Base-by-base conservation (phyloP, 2,329 filamentous ascomycete species). In the Penicillium sp. region DNA sequence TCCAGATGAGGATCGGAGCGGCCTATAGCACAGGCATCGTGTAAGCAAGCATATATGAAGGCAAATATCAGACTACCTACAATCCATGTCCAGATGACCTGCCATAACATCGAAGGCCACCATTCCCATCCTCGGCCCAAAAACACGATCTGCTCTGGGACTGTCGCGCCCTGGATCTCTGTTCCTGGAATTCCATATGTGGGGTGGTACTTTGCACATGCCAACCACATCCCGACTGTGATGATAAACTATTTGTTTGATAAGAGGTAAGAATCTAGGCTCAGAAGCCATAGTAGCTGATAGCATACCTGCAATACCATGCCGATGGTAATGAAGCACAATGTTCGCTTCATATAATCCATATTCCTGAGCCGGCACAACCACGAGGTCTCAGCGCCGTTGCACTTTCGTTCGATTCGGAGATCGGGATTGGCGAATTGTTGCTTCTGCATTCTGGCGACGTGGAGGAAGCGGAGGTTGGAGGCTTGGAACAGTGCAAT, bases 401-500 rank as follows among this genome's bases (percentile, higher is more conserved):
- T 42, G 38, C 43, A 38, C 5, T 32, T 22, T 34, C 29, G 24
- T 16, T 24, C 16, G 13, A 31, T 36, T 36, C 21, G 47, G 4
- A 32, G 9, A 2, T 50, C 44, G 6, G 46, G 42, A 29, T 36
- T 16, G 8, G 31, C n/a, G 39, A 44, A 50, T 36, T 36, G 34
- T 21, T 50, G 48, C 22, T 48, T 55, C 43, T 55, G 53, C 38
- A 46, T 50, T 27, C 39, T 47, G 29, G 53, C 36, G 21, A 55
- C 31, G 31, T 55, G 53, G 27, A 55, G 43, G 21, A 55, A 55
- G 7, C 53, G 53, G 8, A 55, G 29, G 32, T 55, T 55, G 11
- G 53, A 55, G 7, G 53, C 47, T 40, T 55, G 53, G 16, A 55
- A 55, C 4, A 55, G 43, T 4, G 53, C 53, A 39, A 53, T 45